Conservation (phyloP, 495 filamentous ascomycete species). For the Hypoxylon lenormandii region DNA sequence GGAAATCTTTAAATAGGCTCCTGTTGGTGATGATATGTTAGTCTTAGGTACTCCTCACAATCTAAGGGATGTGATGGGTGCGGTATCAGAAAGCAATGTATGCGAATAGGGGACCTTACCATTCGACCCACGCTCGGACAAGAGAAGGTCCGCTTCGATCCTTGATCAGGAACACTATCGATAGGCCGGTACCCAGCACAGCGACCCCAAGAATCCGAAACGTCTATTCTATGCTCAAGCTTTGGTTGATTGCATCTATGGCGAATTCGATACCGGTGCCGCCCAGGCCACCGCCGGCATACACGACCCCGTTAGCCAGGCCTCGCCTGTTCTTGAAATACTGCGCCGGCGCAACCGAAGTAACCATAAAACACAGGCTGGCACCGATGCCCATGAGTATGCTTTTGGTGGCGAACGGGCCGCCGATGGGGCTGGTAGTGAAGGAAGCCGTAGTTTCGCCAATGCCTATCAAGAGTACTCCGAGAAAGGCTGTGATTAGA, state of each 20-base stretch:
- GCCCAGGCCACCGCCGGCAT: conserved; percentile 65
- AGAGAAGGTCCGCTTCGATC: conserved; percentile 45
- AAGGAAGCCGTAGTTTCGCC: conserved; percentile 65
- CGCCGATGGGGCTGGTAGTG: conserved; percentile 60
- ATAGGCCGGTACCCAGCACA: conserved; percentile 56
- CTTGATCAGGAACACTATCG: conserved; percentile 68
- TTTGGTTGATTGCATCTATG: conserved; percentile 59
- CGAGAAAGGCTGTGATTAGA: conserved; percentile 57
- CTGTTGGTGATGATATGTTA: conserved; percentile 33
- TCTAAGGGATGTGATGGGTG: background rate
- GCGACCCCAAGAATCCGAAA: conserved; percentile 62
- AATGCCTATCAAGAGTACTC: conserved; percentile 60
- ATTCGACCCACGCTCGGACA: conserved; percentile 15
- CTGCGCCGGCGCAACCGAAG: conserved; percentile 62
- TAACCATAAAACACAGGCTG: conserved; percentile 19
- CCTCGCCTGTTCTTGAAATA: conserved; percentile 67
- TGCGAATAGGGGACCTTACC: conserved; percentile 2
- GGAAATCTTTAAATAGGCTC: conserved; percentile 62
- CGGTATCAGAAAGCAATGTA: background rate
- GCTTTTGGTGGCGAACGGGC: conserved; percentile 67
- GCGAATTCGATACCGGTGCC: conserved; percentile 63
- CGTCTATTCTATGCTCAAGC: conserved; percentile 65
- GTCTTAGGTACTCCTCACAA: background rate
- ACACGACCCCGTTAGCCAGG: conserved; percentile 68
- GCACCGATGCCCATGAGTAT: conserved; percentile 66